Base-by-base conservation (phyloP, 257 asterid genomes). In the Handroanthus guayacan region DNA sequence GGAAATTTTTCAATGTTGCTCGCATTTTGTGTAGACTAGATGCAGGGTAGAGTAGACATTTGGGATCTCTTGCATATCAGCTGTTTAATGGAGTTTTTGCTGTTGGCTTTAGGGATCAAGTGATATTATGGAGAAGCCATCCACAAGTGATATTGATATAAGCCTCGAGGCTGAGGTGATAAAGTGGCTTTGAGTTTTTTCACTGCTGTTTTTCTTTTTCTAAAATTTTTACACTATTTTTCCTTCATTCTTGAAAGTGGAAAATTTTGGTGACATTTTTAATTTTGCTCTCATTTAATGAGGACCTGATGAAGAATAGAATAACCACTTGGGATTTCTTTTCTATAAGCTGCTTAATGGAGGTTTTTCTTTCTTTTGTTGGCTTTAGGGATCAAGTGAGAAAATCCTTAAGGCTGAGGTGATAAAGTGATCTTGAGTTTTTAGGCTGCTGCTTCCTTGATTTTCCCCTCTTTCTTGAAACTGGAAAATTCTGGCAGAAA, bases 91-190 rank as follows among this genome's bases (percentile, higher is more conserved):
- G 50, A 43, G 68, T 16, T 18, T 36, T 14, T 72, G 61, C 54
- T n/a, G 20, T 44, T 75, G 34, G n/a, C 14, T 73, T 62, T 20
- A 87, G 87, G 71, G 67, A 48, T 81, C 86, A 64, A 80, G 57
- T 63, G 81, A 70, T 38, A 61, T 70, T 9, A 87, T 87, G 92
- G 91, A 84, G 83, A 81, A 77, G 18, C 72, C 74, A 45, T 74
- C 89, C 51, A 67, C 83, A 12, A 75, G 78, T 81, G 75, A 77
- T 75, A 85, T 5, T 47, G 60, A 71, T 41, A 44, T 74, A 4
- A 57, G 20, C 79, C 48, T 67, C 80, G 60, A 61, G 14, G 14
- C 44, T 55, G 75, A 86, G 90, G 88, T 84, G 51, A 43, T 5
- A 36, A 54, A 61, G 9, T 39, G 47, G 9, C 39, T 79, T 62